Evolutionary conservation across 2,329 filamentous ascomycete species (phyloP).

Genomic region (Sporothrix dimorphospora): DNA sequence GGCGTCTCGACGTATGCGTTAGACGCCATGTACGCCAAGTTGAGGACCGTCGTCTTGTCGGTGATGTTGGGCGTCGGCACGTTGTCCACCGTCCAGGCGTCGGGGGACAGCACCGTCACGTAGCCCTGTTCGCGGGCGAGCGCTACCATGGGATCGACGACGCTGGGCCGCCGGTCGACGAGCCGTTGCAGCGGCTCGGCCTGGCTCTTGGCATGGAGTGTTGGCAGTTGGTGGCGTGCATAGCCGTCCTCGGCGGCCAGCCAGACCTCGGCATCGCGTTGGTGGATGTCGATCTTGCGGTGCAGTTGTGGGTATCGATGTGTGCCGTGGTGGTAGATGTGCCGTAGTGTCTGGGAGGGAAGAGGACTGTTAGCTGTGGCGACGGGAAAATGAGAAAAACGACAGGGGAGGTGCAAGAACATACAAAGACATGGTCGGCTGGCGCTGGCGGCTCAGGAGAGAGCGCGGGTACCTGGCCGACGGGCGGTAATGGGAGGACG

Average conservation of each 20-base stretch:
- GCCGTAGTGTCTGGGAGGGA: conserved; percentile 65
- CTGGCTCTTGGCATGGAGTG: conserved; percentile 65
- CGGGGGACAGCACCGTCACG: conserved; percentile 67
- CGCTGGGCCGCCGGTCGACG: conserved; percentile 72
- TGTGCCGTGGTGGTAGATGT: conserved; percentile 91
- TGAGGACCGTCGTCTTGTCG: conserved; percentile 82
- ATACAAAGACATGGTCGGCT: conserved; percentile 60
- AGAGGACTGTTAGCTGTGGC: neutral
- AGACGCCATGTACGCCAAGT: conserved; percentile 83
- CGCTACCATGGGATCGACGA: conserved; percentile 78
- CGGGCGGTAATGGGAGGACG: conserved; percentile 46
- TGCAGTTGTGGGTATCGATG: conserved; percentile 78
- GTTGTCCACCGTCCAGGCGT: conserved; percentile 82
- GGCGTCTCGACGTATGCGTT: conserved; percentile 83
- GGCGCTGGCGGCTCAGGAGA: conserved; percentile 51
- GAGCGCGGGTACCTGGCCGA: conserved; percentile 48
- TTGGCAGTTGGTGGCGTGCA: conserved; percentile 54
- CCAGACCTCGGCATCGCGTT: conserved; percentile 63
- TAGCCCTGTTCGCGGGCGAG: conserved; percentile 70
- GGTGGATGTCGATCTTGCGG: conserved; percentile 69
- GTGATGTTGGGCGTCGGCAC: conserved; percentile 79
- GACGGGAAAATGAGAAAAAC: neutral
- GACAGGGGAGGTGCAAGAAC: conserved; percentile 31
- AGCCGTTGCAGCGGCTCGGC: conserved; percentile 76
- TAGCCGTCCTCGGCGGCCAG: conserved; percentile 63